Conservation (phyloP, 768 basidiomycete species). For the Russula olivacea region DNA sequence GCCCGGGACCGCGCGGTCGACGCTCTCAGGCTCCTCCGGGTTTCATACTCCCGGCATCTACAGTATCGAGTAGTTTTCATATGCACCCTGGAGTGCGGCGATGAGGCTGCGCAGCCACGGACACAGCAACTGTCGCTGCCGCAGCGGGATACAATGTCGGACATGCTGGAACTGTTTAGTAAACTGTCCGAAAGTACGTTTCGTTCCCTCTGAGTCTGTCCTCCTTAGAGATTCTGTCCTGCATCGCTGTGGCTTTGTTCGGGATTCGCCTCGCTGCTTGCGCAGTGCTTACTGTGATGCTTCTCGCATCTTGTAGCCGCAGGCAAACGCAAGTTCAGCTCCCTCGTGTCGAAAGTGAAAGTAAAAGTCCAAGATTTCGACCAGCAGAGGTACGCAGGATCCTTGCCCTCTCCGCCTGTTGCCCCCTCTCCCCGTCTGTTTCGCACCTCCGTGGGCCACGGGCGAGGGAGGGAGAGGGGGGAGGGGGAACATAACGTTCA, state of each 20-base stretch:
- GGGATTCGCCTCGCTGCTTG: background rate
- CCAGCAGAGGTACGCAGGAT: slow-evolving; percentile 40
- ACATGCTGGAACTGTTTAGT: slow-evolving; percentile 68
- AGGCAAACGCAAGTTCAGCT: slow-evolving; percentile 76
- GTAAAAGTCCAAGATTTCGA: slow-evolving; percentile 82
- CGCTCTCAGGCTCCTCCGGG: slow-evolving; percentile 37
- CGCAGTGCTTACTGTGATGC: background rate
- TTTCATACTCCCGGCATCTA: too few species aligned
- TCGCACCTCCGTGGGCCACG: too few species aligned
- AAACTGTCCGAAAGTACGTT: slow-evolving; percentile 72
- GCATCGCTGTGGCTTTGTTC: background rate
- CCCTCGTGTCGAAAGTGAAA: slow-evolving; percentile 68
- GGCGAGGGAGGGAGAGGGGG: too few species aligned
- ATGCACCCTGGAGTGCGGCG: too few species aligned
- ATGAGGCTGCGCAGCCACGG: slow-evolving; percentile 22
- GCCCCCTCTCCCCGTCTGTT: background rate
- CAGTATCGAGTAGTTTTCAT: too few species aligned
- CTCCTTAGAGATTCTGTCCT: too few species aligned
- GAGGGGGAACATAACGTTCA: too few species aligned
- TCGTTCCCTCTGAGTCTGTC: too few species aligned
- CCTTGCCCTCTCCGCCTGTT: background rate
- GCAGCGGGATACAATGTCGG: slow-evolving; percentile 51
- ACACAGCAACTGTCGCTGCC: slow-evolving; percentile 27
- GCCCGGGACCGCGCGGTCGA: slow-evolving; percentile 78
- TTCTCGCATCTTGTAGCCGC: slow-evolving; percentile 19